Percentiles rank a stretch among this genome's conserved stretches.
These are phyloP conservation scores for Ilex asprella DNA, from an alignment of 257 asterid genomes.

Conservation along the genomic window DNA sequence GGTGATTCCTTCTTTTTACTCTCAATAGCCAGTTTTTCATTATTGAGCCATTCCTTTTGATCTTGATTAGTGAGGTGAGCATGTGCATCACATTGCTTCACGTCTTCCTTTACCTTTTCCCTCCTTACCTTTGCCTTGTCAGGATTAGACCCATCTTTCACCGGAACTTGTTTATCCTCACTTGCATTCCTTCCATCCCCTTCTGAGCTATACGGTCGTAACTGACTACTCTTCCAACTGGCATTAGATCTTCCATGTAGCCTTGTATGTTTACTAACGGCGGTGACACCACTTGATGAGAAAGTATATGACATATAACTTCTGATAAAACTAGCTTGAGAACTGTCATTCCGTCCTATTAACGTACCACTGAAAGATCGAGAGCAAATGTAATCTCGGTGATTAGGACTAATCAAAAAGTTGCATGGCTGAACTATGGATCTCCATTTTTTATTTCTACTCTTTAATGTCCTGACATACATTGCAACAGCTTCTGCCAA, in stretches of 20 bases:
- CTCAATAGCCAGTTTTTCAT: conserved; percentile 75
- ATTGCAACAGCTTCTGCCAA: conserved; percentile 37
- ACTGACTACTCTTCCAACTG: conserved; percentile 34
- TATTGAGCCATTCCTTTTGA: conserved; percentile 84
- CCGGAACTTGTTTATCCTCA: conserved; percentile 51
- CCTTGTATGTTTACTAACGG: conserved; percentile 30
- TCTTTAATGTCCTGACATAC: conserved; percentile 65
- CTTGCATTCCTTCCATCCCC: conserved; percentile 88
- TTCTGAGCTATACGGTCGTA: conserved; percentile 72
- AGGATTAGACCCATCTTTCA: conserved; percentile 34
- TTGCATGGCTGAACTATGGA: conserved; percentile 37
- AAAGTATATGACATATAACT: conserved; percentile 35
- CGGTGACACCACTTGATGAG: conserved; percentile 25
- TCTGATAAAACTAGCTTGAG: conserved; percentile 35
- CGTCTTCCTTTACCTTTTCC: conserved; percentile 27
- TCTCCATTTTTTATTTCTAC: conserved; percentile 45
- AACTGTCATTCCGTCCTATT: conserved; percentile 19
- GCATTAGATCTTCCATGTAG: conserved; percentile 31
- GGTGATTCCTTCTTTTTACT: conserved; percentile 85
- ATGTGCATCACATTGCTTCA: conserved; percentile 55
- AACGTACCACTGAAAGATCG: conserved; percentile 30
- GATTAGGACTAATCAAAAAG: conserved; percentile 27
- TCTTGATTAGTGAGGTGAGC: conserved; percentile 87
- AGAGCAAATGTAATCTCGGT: conserved; percentile 33
- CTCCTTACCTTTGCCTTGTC: conserved; percentile 41